These are phyloP conservation scores for Penicillium silybi DNA, from an alignment of 495 filamentous ascomycete species.

Conservation along the genomic window DNA sequence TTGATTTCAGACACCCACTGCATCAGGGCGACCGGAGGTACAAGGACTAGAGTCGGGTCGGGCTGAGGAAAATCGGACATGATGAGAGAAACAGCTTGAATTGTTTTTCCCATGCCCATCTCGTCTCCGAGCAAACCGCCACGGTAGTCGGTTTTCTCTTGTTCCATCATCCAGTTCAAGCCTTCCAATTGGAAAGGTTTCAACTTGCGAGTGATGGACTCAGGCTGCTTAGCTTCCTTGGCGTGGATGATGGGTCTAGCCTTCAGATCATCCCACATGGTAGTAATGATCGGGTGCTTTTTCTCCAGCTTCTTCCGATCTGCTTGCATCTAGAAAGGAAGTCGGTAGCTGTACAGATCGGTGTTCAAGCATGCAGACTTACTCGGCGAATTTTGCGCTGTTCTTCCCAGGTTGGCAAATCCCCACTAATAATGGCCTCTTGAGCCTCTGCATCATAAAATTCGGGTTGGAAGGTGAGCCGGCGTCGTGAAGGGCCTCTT, in stretches of 20 bases:
- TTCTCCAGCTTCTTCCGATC: conserved; percentile 65
- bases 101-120: conserved; percentile 98
- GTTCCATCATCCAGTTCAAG: conserved; percentile 85
- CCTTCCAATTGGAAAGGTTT: conserved; percentile 94
- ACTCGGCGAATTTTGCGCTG: conserved; percentile 27
- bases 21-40: conserved; percentile 93
- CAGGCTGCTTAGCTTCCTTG: conserved; percentile 68
- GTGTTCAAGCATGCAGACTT: conserved; percentile 10
- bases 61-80: conserved; percentile 93
- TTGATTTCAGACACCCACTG: conserved; percentile 95
- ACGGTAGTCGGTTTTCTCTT: conserved; percentile 79
- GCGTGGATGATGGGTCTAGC: conserved; percentile 61
- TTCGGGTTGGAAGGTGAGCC: background rate
- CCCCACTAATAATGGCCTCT: too few species aligned
- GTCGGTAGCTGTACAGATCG: background rate
- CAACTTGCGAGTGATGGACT: conserved; percentile 70
- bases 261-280: conserved; percentile 79
- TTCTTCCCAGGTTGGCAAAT: conserved; percentile 12
- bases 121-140: conserved; percentile 92
- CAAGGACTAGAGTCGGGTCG: conserved; percentile 78
- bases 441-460: conserved; percentile 4
- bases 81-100: conserved; percentile 92
- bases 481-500: background rate
- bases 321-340: conserved; percentile 27
- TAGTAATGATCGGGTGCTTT: conserved; percentile 70